A percentile compares a stretch with the other conserved stretches of the same genome.
Conservation (phyloP, 176 grass and related monocot species). For the Puya raimondii region DNA sequence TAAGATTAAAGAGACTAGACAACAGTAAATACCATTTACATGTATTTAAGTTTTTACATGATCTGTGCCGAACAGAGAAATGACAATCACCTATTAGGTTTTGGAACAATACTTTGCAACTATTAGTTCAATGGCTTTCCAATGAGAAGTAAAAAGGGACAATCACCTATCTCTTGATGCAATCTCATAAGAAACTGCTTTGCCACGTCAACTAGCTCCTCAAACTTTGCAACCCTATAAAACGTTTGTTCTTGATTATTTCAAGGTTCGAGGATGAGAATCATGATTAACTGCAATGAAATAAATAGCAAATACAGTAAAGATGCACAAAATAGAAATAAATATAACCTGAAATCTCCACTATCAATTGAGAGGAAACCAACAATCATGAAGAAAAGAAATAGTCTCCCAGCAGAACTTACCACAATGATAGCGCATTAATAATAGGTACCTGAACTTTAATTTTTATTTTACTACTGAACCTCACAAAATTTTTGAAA, state of each 20-base stretch:
- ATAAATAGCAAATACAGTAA: too few relatives aligned
- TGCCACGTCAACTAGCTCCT: conserved; percentile 48
- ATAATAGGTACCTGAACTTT: too few relatives aligned
- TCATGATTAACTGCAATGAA: too few relatives aligned
- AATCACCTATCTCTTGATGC: conserved; percentile 36
- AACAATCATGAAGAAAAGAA: too few relatives aligned
- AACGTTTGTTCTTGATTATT: not conserved
- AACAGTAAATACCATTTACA: not conserved
- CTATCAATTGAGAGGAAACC: too few relatives aligned
- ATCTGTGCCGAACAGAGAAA: too few relatives aligned
- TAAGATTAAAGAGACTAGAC: not conserved
- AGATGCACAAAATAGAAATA: too few relatives aligned
- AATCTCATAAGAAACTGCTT: conserved; percentile 44
- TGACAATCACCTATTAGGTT: not conserved
- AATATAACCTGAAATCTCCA: too few relatives aligned
- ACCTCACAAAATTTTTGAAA: too few relatives aligned
- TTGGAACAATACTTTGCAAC: not conserved
- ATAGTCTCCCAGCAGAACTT: too few relatives aligned
- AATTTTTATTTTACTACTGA: too few relatives aligned
- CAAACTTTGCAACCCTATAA: conserved; percentile 37
- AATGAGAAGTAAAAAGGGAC: conserved; percentile 2
- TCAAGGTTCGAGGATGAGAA: not conserved
- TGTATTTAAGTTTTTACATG: not conserved
- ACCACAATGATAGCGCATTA: too few relatives aligned
- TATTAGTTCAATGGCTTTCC: not conserved